These are phyloP conservation scores for Chaetomium olivaceum DNA, from an alignment of 2,329 filamentous ascomycete species.

Conservation along the genomic window DNA sequence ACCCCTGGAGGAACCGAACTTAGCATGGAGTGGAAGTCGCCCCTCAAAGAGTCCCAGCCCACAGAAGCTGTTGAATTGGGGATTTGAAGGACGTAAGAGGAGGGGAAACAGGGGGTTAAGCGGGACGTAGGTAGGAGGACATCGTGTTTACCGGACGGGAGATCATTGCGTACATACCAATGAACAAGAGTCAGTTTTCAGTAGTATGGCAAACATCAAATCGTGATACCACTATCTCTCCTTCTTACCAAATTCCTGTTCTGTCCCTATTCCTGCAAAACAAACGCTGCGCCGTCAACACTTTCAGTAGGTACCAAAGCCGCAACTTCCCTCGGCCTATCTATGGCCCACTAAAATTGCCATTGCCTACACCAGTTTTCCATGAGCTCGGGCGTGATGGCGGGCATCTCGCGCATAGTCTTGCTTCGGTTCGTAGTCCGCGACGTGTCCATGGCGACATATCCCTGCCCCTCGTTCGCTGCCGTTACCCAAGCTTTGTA, in stretches of 20 bases:
- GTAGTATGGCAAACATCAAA: too few relatives aligned
- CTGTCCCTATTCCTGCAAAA: not conserved
- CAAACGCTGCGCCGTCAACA: not conserved
- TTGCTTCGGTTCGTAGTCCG: constrained; percentile 44
- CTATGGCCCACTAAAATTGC: constrained; percentile 31
- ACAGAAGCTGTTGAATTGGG: too few relatives aligned
- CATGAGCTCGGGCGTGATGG: constrained; percentile 48
- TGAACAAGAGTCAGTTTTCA: not conserved
- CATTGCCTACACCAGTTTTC: constrained; percentile 52
- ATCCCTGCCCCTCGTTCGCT: constrained; percentile 28
- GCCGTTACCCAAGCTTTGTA: constrained; percentile 42
- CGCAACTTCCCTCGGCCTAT: not conserved
- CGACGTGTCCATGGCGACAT: constrained; percentile 44
- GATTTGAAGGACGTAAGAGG: too few relatives aligned
- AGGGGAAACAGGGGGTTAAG: too few relatives aligned
- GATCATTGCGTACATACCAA: too few relatives aligned
- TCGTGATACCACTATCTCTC: not conserved
- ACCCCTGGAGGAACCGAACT: too few relatives aligned
- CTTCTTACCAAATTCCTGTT: not conserved
- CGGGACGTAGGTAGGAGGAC: too few relatives aligned
- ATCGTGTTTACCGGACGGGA: too few relatives aligned
- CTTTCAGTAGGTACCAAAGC: not conserved
- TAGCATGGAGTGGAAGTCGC: too few relatives aligned
- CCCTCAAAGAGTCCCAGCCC: too few relatives aligned
- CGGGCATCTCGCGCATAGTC: constrained; percentile 44